Base-by-base conservation (phyloP, 495 filamentous ascomycete genomes). In the Hapsidospora chrysogenum region DNA sequence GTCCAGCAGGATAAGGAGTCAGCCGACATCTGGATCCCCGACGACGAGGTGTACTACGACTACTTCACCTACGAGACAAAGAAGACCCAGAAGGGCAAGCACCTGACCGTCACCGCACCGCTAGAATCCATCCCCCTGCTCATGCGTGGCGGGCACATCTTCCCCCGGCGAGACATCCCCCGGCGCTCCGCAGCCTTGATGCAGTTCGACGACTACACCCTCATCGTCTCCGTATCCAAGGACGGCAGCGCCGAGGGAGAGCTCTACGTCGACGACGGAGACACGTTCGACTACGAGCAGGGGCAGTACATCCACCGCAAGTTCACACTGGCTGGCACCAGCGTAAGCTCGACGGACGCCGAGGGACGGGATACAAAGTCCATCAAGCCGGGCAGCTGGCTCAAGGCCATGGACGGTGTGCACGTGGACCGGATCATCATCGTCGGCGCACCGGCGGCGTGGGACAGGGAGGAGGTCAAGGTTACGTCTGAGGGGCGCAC, bases 141-240 rank as follows among this genome's bases (percentile, higher is more conserved):
- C 35, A 92, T 95, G 76, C 81, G 77, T 41, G 87, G 81, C 22
- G 87, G 92, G 8, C 80, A 94, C 48, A 76, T 97, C 50, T 74
- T 97, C 50, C 79, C 85, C 11, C 78, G 89, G 29, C 80, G 85
- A 40, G 89, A 97, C 40, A 70, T 75, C 0, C 85, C 87, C 2
- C 72, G 89, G 28, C 72, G 85, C 34, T 86, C 79, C 43, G 79
- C 74, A 36, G 78, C 78, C 4, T 62, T 95, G 7, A 95, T 96
- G 92, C 77, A 71, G 46, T 92, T 72, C 58, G 89, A 97, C 49
- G 85, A 87, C 4, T 93, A 92, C 56, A 96, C 89, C 7, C 68
- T 97, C 2, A 73, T 96, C 25, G 61, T 96, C 3, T 70, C 74
- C 1, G 58, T 93, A n/a, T 60, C 70, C 43, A 72, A 75, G 47